Evolutionary conservation across 805 yeast species (phyloP).

Genomic region (Ogataea pini): DNA sequence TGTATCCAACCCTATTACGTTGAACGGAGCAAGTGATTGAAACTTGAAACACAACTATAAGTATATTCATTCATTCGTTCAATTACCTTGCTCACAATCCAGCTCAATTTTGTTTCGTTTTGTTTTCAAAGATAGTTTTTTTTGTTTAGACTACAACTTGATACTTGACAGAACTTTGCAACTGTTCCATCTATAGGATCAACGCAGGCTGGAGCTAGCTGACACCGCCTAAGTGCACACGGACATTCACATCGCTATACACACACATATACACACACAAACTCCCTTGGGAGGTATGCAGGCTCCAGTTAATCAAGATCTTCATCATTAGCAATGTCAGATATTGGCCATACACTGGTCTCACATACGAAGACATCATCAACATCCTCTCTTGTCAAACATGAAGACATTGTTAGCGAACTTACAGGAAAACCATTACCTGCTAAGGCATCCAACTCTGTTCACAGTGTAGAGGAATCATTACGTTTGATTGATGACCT

Average conservation of each 20-base stretch:
- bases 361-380: constrained; percentile 2
- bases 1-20: not conserved
- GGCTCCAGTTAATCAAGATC: constrained; percentile 2
- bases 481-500: constrained; percentile 69
- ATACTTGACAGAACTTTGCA: constrained; percentile 1
- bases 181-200: not conserved
- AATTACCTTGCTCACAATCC: constrained; percentile 1
- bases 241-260: not conserved
- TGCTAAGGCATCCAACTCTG: constrained; percentile 2
- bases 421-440: constrained; percentile 6
- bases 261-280: not conserved
- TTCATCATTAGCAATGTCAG: not conserved
- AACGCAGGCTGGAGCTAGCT: constrained; percentile 8
- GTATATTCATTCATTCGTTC: constrained; percentile 5
- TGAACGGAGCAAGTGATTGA: not conserved
- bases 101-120: constrained; percentile 3
- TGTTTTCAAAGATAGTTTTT: not conserved
- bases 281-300: constrained; percentile 6
- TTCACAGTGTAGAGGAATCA: constrained; percentile 45
- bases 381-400: constrained; percentile 1
- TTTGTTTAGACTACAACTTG: not conserved
- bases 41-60: constrained; percentile 5
- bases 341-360: not conserved
- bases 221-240: constrained; percentile 2
- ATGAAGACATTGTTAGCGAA: constrained; percentile 5